These are phyloP conservation scores for Forsythia suspensa DNA, from an alignment of 257 asterid genomes.

Conservation along the genomic window DNA sequence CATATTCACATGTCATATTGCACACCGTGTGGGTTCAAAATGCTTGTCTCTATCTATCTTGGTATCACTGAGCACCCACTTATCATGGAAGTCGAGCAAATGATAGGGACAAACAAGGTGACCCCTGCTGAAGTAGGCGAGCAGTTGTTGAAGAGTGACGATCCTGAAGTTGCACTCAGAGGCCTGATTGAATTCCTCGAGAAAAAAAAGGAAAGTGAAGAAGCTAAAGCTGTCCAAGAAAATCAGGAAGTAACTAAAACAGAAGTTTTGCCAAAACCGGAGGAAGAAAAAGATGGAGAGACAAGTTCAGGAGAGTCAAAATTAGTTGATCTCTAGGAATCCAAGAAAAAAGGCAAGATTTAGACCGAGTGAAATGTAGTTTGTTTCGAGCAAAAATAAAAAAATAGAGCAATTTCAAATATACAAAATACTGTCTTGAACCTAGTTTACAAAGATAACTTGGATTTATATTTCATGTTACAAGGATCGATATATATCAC, in stretches of 20 bases:
- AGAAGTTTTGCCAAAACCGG: background rate
- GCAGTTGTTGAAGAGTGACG: constrained; percentile 38
- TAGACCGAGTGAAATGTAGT: too few species aligned
- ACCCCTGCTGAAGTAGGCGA: constrained; percentile 69
- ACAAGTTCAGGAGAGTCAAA: background rate
- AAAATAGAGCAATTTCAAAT: too few species aligned
- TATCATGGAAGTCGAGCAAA: constrained; percentile 20
- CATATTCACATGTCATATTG: constrained; percentile 64
- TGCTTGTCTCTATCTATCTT: constrained; percentile 39
- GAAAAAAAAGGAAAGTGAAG: constrained; percentile 17
- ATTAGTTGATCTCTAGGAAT: too few species aligned
- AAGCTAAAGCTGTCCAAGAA: background rate
- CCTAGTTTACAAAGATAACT: too few species aligned
- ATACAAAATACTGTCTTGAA: too few species aligned
- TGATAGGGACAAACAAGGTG: constrained; percentile 33
- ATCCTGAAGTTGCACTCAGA: constrained; percentile 34
- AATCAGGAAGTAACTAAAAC: background rate
- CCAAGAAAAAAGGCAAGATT: too few species aligned
- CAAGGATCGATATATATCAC: too few species aligned
- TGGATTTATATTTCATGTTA: too few species aligned
- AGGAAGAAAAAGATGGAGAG: background rate
- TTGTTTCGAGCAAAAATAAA: too few species aligned
- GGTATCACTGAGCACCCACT: constrained; percentile 38
- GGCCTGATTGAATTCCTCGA: constrained; percentile 42
- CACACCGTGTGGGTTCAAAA: constrained; percentile 39